Percentiles rank a stretch among this genome's conserved stretches.
Conservation (phyloP, 1,284 basidiomycete species). For the Ceratobasidium sp. region DNA sequence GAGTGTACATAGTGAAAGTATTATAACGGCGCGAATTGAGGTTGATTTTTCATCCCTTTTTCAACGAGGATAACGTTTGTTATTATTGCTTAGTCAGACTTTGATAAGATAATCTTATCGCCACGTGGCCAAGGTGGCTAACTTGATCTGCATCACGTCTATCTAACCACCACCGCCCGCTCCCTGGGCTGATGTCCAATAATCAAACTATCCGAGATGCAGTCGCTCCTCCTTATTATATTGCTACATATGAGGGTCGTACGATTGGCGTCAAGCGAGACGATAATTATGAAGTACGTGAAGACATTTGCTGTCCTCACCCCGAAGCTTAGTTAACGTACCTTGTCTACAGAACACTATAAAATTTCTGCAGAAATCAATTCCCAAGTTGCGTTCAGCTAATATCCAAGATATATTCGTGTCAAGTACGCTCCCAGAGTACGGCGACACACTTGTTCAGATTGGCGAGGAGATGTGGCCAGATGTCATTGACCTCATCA, state of each 20-base stretch:
- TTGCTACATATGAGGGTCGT: neutral
- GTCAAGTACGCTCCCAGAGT: neutral
- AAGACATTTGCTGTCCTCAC: neutral
- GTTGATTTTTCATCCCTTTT: no score
- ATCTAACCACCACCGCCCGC: no score
- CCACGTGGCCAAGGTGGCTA: no score
- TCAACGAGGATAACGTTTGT: no score
- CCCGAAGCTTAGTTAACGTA: neutral
- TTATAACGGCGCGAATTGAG: no score
- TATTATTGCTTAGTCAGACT: no score
- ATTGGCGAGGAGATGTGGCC: slow-evolving; percentile 16
- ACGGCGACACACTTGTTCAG: neutral
- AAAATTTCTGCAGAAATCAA: neutral
- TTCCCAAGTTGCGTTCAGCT: neutral
- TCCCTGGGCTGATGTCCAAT: neutral
- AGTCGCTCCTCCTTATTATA: neutral
- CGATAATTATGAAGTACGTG: neutral
- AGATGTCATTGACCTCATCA: neutral
- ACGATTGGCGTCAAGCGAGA: neutral
- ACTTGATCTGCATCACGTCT: no score
- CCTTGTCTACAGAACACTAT: neutral
- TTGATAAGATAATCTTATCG: no score
- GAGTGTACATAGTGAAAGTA: no score
- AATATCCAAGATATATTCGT: neutral
- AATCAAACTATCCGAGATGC: neutral